phyloP scores from a whole-genome alignment of 257 asterid genomes.

The Fraxinus anomala region DNA sequence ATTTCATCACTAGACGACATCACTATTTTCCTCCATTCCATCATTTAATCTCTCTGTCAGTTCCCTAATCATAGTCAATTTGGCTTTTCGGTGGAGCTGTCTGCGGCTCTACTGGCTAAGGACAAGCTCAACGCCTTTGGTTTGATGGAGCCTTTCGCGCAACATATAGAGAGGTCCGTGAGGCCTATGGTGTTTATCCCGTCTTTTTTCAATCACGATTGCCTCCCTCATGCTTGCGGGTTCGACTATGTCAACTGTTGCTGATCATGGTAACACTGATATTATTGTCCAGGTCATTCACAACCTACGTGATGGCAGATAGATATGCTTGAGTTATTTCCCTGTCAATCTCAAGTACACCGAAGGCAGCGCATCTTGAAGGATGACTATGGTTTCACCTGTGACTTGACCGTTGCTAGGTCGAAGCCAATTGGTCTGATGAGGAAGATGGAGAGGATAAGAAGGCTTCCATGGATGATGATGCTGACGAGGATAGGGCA shows the following conservation, averaged over 20 bases:
- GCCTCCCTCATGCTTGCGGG: conserved; percentile 94
- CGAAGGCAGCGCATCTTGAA: conserved; percentile 81
- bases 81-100: conserved; percentile 55
- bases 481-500: conserved; percentile 40
- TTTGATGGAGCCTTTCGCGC: conserved; percentile 68
- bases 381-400: conserved; percentile 82
- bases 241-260: conserved; percentile 72
- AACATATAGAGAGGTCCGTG: conserved; percentile 62
- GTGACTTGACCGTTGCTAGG: conserved; percentile 87
- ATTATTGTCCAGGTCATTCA: conserved; percentile 71
- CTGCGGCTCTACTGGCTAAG: conserved; percentile 72
- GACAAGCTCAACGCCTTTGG: conserved; percentile 89
- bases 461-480: conserved; percentile 52
- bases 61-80: conserved; percentile 28
- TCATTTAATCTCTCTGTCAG: conserved; percentile 42
- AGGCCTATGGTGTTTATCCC: conserved; percentile 82
- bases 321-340: conserved; percentile 84
- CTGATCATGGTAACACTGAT: conserved; percentile 44
- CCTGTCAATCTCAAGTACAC: conserved; percentile 75
- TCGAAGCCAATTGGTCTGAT: conserved; percentile 91
- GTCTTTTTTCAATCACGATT: conserved; percentile 90
- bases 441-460: conserved; percentile 39
- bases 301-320: conserved; percentile 70
- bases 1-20: conserved; percentile 33
- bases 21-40: conserved; percentile 49